These are phyloP conservation scores for Pseudocercospora fuligena DNA, from an alignment of 2,329 filamentous ascomycete genomes.

Conservation along the genomic window DNA sequence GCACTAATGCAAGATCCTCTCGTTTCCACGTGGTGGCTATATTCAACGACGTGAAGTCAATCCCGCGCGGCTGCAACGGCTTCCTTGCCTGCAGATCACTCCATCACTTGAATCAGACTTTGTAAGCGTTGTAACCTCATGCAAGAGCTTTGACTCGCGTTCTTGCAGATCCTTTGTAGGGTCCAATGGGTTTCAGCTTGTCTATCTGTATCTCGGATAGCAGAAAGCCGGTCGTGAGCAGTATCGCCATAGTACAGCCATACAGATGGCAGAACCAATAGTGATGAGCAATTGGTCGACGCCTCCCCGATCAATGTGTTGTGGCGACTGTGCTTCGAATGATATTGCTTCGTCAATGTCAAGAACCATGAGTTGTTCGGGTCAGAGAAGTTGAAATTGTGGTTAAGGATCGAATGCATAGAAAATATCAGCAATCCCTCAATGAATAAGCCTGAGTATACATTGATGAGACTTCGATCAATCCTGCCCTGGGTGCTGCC, in stretches of 20 bases:
- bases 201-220: background rate
- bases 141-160: background rate
- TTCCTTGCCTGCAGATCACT: background rate
- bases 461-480: background rate
- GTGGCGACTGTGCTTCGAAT: background rate
- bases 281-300: background rate
- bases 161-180: background rate
- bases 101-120: background rate
- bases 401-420: background rate
- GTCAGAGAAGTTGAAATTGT: background rate
- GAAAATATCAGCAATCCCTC: background rate
- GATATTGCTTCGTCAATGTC: background rate
- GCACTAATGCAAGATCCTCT: background rate
- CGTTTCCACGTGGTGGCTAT: background rate
- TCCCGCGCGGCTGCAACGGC: background rate
- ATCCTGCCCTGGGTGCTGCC: background rate
- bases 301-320: background rate
- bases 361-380: background rate
- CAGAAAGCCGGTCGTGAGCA: background rate
- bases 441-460: too few species aligned
- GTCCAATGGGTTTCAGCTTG: background rate
- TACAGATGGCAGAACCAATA: background rate
- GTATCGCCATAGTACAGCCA: background rate
- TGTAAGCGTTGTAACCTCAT: slow-evolving; percentile 6
- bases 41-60: background rate